A percentile compares a stretch with the other conserved stretches of the same genome.
These are phyloP conservation scores for Starmerella apis DNA, from an alignment of 805 yeast species.

Conservation along the genomic window DNA sequence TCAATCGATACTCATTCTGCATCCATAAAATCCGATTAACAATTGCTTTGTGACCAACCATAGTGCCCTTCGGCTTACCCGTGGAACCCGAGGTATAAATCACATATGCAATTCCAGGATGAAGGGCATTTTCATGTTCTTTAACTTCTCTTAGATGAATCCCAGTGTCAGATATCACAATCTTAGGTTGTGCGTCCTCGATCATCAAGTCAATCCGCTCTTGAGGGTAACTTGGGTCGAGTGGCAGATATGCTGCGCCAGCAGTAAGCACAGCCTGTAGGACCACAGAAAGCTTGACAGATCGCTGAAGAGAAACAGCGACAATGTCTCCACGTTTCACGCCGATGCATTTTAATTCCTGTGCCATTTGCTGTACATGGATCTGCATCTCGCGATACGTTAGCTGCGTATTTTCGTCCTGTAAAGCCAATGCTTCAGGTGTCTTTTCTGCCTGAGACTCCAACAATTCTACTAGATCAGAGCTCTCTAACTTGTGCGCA, in stretches of 20 bases:
- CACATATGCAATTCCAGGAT: conserved; percentile 51
- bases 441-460: neutral
- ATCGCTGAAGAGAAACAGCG: conserved; percentile 12
- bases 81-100: conserved; percentile 85
- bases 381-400: conserved; percentile 9
- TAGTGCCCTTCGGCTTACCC: conserved; percentile 77
- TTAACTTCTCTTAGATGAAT: neutral
- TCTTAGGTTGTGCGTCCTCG: conserved; percentile 14
- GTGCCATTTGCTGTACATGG: neutral
- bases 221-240: conserved; percentile 14
- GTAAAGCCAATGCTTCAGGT: conserved; percentile 8
- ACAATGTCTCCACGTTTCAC: conserved; percentile 15
- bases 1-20: conserved; percentile 13
- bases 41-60: conserved; percentile 31
- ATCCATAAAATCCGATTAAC: conserved; percentile 17
- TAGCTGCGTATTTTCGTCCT: neutral
- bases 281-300: conserved; percentile 8
- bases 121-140: neutral
- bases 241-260: conserved; percentile 17
- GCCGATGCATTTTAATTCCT: neutral
- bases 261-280: conserved; percentile 10
- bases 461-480: conserved; percentile 1
- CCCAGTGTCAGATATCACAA: neutral
- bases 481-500: neutral
- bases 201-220: conserved; percentile 14